A percentile compares a stretch with the other conserved stretches of the same genome.
Conservation (phyloP, 352 stramenopile genomes). For the Achlya hypogyna region DNA sequence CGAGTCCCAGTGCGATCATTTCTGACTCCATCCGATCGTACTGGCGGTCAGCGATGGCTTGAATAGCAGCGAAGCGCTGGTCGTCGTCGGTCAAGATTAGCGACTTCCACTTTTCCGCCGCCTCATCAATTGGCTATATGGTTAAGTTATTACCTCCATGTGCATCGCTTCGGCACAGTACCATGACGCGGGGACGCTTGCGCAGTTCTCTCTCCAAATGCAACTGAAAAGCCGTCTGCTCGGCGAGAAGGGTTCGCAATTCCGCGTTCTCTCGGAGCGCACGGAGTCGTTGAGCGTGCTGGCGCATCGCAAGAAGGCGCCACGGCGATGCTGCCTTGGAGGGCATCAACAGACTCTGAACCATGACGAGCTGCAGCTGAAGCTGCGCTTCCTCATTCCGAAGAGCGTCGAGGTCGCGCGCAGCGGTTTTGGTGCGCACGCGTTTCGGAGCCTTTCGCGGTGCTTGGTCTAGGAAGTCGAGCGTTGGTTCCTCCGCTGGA, state of each 20-base stretch:
- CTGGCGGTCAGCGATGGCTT: slow-evolving; percentile 6
- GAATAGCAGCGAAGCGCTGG: neutral
- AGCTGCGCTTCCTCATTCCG: neutral
- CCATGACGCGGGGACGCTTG: neutral
- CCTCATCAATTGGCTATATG: neutral
- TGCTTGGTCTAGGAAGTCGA: neutral
- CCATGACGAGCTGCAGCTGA: neutral
- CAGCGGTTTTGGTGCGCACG: neutral
- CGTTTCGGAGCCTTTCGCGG: neutral
- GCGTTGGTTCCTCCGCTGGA: too few species aligned
- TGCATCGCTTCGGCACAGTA: neutral
- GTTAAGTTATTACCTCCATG: neutral
- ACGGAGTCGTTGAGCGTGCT: neutral
- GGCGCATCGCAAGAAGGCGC: neutral
- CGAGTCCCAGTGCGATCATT: neutral
- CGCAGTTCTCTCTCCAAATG: neutral
- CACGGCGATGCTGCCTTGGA: neutral
- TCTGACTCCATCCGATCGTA: slow-evolving; percentile 1
- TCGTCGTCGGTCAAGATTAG: neutral
- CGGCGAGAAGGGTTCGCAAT: neutral
- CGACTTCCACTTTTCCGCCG: too few species aligned
- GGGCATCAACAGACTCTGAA: neutral
- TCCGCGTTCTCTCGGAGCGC: neutral
- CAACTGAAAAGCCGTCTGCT: neutral
- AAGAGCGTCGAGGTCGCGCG: neutral